phyloP scores from a whole-genome alignment of 805 yeast species.

The Saccharomyces kudriavzevii region DNA sequence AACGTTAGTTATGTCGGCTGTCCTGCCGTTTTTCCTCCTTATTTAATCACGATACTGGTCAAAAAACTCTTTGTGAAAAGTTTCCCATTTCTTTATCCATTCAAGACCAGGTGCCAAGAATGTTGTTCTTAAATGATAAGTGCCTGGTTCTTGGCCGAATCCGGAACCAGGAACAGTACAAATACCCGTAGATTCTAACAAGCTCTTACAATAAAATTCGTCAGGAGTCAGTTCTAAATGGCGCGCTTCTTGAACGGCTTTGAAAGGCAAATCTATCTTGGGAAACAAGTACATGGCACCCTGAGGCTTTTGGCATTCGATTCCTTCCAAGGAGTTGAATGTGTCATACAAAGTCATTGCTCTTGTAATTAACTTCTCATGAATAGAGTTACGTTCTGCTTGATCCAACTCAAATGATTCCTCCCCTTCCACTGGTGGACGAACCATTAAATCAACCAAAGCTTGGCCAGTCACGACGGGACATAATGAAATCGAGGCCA shows the following conservation, averaged over 20 bases:
- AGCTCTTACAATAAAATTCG: slow-evolving; percentile 78
- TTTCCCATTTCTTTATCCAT: slow-evolving; percentile 73
- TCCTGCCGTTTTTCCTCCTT: background rate
- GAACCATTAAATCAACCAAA: slow-evolving; percentile 82
- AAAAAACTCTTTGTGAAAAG: slow-evolving; percentile 71
- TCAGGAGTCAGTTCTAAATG: slow-evolving; percentile 57
- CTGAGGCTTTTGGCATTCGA: slow-evolving; percentile 78
- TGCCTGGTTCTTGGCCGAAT: slow-evolving; percentile 85
- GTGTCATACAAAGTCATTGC: slow-evolving; percentile 60
- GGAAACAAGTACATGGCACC: slow-evolving; percentile 99
- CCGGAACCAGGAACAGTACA: slow-evolving; percentile 98
- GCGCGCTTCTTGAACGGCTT: slow-evolving; percentile 56
- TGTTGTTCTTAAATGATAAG: slow-evolving; percentile 91
- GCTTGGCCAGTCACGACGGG: slow-evolving; percentile 96
- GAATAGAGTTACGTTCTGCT: slow-evolving; percentile 55
- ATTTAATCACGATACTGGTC: slow-evolving; percentile 37
- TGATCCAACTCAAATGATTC: slow-evolving; percentile 62
- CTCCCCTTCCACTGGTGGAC: slow-evolving; percentile 79
- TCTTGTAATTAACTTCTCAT: slow-evolving; percentile 52
- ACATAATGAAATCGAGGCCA: slow-evolving; percentile 86
- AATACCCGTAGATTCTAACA: slow-evolving; percentile 83
- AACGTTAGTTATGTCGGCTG: background rate
- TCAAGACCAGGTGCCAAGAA: slow-evolving; percentile 92
- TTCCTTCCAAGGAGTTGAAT: slow-evolving; percentile 70
- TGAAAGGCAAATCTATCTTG: slow-evolving; percentile 52